Base-by-base conservation (phyloP, 2,329 filamentous ascomycete genomes). In the Scortechinia acanthostroma region DNA sequence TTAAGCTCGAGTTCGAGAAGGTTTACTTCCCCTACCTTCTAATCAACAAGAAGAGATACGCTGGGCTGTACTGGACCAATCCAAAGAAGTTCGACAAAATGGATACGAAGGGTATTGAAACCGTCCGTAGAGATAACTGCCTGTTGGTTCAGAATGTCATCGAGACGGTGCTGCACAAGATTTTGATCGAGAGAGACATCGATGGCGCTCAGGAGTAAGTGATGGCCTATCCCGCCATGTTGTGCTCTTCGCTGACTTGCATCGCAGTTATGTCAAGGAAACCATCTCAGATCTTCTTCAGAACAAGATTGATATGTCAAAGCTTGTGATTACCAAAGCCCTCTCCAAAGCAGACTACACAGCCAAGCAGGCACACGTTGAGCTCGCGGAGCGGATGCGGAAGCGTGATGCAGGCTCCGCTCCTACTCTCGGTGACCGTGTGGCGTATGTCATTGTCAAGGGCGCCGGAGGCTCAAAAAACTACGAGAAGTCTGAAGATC, bases 31-130 rank as follows among this genome's bases (percentile, higher is more conserved):
- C 93, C 1, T 98, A 98, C 60, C 75, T 98, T 23, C 76, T 98
- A 44, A 98, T 98, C 80, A 98, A 98, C 80, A 98, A 98, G 74
- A 98, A 98, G 73, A 86, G 93, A 51, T 98, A 98, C 58, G 93
- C 93, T 5, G 93, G 93, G n/a, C 68, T 98, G 22, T 97, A 89
- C 68, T 98, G 91, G 91, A 98, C 93, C 3, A 93, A 86, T 52
- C 80, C 91, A 1, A 79, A 91, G 35, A 96, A 95, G 65, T 93
- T 86, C 63, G 94, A 98, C 76, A 98, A 97, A 73, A 98, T 98
- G 94, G 93, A 98, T 65, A 97, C 89, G 48, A 98, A 98, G 64
- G 93, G 93, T 74, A 97, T 98, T 53, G 93, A 98, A 66, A 98
- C 93, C 3, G 94, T 98, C 42, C 85, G 93, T 53, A 77, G 93